Evolutionary conservation across 371 early-diverging fungal genomes (phyloP), one percentile per base, ranked within the genome.

Genomic region (Saksenaea oblongispora): DNA sequence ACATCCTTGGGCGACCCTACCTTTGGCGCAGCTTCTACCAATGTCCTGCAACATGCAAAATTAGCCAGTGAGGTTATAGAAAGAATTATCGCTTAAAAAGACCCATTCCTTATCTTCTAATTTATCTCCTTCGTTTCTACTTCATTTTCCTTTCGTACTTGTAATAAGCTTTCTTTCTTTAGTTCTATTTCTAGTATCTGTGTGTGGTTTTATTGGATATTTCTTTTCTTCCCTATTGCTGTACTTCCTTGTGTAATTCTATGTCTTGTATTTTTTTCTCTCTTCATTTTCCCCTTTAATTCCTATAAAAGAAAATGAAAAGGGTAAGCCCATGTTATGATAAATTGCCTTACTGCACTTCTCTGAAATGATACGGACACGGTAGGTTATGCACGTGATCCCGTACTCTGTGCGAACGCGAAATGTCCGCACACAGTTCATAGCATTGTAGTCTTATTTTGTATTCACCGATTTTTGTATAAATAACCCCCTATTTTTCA

Each of bases 21-120:
- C 1, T 78, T 80, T 75, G 81, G 78, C 35, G 76, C 81, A 3
- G 64, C 70, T 1, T 65, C 74, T 56, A 83, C 83, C 59, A 80
- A 83, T 47, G 75, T 78, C 31, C 59, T 78, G 27, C 75, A 71
- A 31, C 75, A 85, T 61, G 87, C 89, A 11, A 69, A 82, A 58
- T 67, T 87, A 22, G 87, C 86, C 41, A 84, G 86, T 69, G 85
- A 84, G 61, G 70, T 89, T 11, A 86, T 89, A 28, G 85, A 86
- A 66, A 71, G 75, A 53, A 84, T 89, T 55, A 86, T 89, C 60
- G 83, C 75, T 42, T 80, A 75, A 60, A 62, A 59, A 31, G 41
- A 39, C 39, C 39, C 39, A 14, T 39, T n/a, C 39, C 39, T 39
- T 39, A 39, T 39, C 39, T 39, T 11, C 39, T 39, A 39, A 39